A percentile compares a stretch with the other conserved stretches of the same genome.
phyloP scores from a whole-genome alignment of 2,329 filamentous ascomycete species.

The Aureobasidium sp. region DNA sequence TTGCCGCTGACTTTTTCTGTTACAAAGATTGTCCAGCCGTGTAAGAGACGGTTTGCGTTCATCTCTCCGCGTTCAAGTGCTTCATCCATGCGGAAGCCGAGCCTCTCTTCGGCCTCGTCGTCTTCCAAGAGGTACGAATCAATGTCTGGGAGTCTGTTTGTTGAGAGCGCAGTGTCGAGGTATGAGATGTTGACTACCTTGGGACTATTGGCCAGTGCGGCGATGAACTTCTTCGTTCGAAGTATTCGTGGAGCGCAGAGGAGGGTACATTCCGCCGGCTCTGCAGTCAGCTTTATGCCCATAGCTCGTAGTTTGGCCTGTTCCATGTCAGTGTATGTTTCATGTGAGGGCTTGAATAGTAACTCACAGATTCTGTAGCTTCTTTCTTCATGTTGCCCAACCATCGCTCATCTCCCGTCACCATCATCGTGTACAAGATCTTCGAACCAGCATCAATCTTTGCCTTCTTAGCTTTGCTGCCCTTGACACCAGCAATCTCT shows the following conservation, averaged over 20 bases:
- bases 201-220: conserved; percentile 84
- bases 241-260: conserved; percentile 89
- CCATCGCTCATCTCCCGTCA: conserved; percentile 91
- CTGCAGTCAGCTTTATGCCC: conserved; percentile 83
- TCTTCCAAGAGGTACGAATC: conserved; percentile 77
- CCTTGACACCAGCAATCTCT: conserved; percentile 48
- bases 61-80: conserved; percentile 75
- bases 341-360: background rate
- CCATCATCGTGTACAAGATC: conserved; percentile 77
- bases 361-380: conserved; percentile 79
- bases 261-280: conserved; percentile 82
- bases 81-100: conserved; percentile 73
- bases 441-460: conserved; percentile 59
- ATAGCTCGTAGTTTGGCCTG: conserved; percentile 84
- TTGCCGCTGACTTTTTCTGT: conserved; percentile 83
- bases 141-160: conserved; percentile 66
- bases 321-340: background rate
- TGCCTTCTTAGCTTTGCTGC: conserved; percentile 49
- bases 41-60: conserved; percentile 81
- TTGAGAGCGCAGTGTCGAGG: conserved; percentile 79
- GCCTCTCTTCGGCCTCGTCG: conserved; percentile 74
- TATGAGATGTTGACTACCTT: conserved; percentile 81
- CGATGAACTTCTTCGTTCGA: conserved; percentile 94
- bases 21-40: conserved; percentile 84
- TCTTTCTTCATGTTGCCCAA: conserved; percentile 76